phyloP scores from a whole-genome alignment of 345 rosid genomes.

The Angophora floribunda region DNA sequence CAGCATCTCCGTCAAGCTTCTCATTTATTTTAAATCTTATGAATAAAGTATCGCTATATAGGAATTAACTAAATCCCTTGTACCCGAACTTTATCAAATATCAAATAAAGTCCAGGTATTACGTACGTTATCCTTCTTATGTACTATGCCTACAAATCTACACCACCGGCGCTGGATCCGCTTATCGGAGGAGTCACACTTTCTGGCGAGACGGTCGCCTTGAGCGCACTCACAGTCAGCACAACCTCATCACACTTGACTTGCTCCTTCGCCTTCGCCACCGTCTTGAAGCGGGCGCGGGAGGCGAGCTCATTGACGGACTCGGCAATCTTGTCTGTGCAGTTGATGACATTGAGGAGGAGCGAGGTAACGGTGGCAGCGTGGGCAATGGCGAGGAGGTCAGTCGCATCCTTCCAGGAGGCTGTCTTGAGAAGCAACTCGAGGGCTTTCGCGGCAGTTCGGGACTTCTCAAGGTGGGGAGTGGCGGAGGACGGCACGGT shows the following conservation, averaged over 20 bases:
- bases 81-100: neutral
- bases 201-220: slow-evolving; percentile 1
- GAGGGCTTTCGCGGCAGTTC: slow-evolving; percentile 19
- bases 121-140: neutral
- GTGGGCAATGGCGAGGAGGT: slow-evolving; percentile 23
- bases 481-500: slow-evolving; percentile 18
- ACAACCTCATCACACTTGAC: neutral
- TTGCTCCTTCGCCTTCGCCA: neutral
- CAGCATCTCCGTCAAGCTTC: neutral
- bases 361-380: slow-evolving; percentile 41
- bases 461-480: slow-evolving; percentile 31
- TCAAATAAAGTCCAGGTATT: neutral
- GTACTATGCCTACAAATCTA: neutral
- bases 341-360: slow-evolving; percentile 36
- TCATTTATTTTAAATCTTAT: neutral
- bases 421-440: slow-evolving; percentile 34
- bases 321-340: slow-evolving; percentile 43
- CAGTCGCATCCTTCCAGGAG: slow-evolving; percentile 23
- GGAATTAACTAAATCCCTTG: neutral
- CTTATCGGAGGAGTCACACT: neutral
- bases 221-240: neutral
- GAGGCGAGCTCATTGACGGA: slow-evolving; percentile 43
- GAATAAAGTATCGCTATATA: neutral
- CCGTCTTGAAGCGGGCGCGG: slow-evolving; percentile 25
- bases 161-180: neutral